phyloP scores from a whole-genome alignment of 495 filamentous ascomycete species.

The Cenococcum geophilum region DNA sequence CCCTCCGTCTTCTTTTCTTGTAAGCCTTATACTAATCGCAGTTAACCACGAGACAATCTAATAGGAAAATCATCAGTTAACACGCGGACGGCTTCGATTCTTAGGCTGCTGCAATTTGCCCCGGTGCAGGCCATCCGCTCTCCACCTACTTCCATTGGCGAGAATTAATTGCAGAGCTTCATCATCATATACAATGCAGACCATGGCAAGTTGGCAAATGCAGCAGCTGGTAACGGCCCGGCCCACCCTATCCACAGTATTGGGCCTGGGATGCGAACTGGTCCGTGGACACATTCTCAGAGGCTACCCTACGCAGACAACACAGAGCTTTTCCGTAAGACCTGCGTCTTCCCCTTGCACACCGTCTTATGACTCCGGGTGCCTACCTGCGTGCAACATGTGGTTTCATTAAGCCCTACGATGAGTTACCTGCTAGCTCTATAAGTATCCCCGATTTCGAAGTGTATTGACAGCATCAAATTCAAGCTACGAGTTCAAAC shows the following conservation, averaged over 20 bases:
- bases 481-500: neutral
- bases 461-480: neutral
- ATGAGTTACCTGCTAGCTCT: neutral
- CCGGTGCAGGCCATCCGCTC: neutral
- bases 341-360: slow-evolving; percentile 4
- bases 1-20: neutral
- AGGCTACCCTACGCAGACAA: slow-evolving; percentile 6
- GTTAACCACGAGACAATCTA: slow-evolving; percentile 2
- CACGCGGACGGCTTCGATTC: slow-evolving; percentile 6
- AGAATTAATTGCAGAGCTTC: slow-evolving; percentile 2
- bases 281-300: neutral
- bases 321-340: slow-evolving; percentile 8
- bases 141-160: neutral
- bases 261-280: slow-evolving; percentile 4
- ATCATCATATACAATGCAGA: slow-evolving; percentile 1
- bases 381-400: slow-evolving; percentile 5
- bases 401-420: slow-evolving; percentile 6
- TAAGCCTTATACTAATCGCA: slow-evolving; percentile 6
- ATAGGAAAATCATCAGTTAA: slow-evolving; percentile 3
- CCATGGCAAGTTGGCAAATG: neutral
- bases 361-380: slow-evolving; percentile 8
- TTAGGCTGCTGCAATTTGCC: slow-evolving; percentile 1
- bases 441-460: slow-evolving; percentile 8
- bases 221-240: slow-evolving; percentile 7
- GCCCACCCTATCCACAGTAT: neutral